Percentiles rank a stretch among this genome's conserved stretches.
These are phyloP conservation scores for Pelargonium myrrhifolium DNA, from an alignment of 441 rosid genomes.

Conservation along the genomic window DNA sequence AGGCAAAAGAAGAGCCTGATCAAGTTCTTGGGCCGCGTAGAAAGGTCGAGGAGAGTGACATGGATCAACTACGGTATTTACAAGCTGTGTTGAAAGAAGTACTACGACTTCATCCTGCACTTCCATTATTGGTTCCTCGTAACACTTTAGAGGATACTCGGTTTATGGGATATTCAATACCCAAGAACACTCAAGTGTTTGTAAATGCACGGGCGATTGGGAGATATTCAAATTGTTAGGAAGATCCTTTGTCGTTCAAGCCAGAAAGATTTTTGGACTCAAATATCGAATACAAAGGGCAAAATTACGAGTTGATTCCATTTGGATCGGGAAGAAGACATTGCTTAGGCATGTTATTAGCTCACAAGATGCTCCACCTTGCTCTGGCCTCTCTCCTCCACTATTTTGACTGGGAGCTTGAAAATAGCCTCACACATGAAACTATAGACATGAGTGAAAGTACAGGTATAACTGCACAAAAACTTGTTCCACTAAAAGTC, in stretches of 20 bases:
- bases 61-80: conserved; percentile 15
- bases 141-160: conserved; percentile 12
- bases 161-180: conserved; percentile 16
- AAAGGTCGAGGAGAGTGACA: conserved; percentile 16
- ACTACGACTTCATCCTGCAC: conserved; percentile 17
- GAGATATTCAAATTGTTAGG: conserved; percentile 39
- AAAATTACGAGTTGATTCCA: conserved; percentile 43
- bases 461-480: conserved; percentile 52
- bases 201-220: conserved; percentile 47
- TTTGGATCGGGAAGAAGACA: conserved; percentile 57
- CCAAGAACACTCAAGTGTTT: conserved; percentile 21
- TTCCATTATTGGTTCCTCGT: conserved; percentile 19
- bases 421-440: conserved; percentile 27
- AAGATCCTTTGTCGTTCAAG: conserved; percentile 30
- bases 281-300: conserved; percentile 43
- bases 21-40: conserved; percentile 2
- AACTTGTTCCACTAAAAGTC: conserved; percentile 47
- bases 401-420: conserved; percentile 51
- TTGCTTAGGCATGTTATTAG: conserved; percentile 60
- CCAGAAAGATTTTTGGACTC: conserved; percentile 46
- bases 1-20: conserved; percentile 12
- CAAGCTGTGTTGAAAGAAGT: conserved; percentile 21
- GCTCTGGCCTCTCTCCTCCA: conserved; percentile 47
- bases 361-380: conserved; percentile 42
- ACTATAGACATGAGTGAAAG: conserved; percentile 59